Conservation (phyloP, 306 rosid genomes). For the Sicyos edulis region DNA sequence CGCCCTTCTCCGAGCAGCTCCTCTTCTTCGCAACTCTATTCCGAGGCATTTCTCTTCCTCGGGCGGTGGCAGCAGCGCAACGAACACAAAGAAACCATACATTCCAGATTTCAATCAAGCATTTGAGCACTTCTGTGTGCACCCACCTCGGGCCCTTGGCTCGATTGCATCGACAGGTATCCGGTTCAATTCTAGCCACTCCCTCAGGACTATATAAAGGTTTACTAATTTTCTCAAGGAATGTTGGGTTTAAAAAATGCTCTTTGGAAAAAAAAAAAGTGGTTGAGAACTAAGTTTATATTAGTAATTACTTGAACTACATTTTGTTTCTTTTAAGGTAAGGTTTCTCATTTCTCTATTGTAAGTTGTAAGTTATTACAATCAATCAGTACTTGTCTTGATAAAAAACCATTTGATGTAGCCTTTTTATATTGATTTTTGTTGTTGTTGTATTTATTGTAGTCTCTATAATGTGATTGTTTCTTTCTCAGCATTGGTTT, state of each 20-base stretch:
- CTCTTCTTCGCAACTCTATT: slow-evolving; percentile 66
- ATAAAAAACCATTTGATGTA: not conserved
- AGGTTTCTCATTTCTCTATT: not conserved
- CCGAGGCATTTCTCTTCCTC: slow-evolving; percentile 52
- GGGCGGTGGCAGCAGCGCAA: slow-evolving; percentile 33
- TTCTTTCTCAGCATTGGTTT: not conserved
- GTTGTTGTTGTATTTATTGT: too few species aligned
- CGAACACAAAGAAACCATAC: slow-evolving; percentile 52
- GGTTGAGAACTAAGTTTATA: not conserved
- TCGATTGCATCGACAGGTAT: slow-evolving; percentile 58
- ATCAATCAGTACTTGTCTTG: not conserved
- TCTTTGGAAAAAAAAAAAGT: not conserved
- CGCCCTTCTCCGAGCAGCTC: slow-evolving; percentile 85
- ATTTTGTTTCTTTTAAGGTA: not conserved
- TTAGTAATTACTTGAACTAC: not conserved
- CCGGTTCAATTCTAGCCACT: slow-evolving; percentile 35
- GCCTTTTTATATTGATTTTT: too few species aligned
- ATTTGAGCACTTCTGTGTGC: slow-evolving; percentile 88
- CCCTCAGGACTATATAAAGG: too few species aligned
- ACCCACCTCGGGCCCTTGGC: slow-evolving; percentile 76
- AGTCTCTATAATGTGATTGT: not conserved
- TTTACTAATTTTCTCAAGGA: too few species aligned
- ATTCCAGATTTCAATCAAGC: slow-evolving; percentile 91
- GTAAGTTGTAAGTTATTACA: not conserved
- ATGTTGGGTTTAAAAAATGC: too few species aligned